Base-by-base conservation (phyloP, 257 asterid species). In the Nicotiana noctiflora region DNA sequence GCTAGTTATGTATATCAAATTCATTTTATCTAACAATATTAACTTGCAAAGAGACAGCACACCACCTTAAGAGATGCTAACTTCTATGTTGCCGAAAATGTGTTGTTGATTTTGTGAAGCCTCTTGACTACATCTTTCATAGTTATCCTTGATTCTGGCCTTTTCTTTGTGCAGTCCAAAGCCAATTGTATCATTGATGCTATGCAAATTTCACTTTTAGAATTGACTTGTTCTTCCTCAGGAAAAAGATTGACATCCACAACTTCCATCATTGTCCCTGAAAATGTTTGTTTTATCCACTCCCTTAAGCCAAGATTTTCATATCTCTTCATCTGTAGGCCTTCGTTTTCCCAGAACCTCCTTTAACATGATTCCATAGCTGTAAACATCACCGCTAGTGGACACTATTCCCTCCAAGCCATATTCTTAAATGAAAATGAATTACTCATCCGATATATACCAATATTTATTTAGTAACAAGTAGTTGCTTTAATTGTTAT, bases 321-420 rank as follows among this genome's bases (percentile, higher is more conserved):
- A 14, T 82, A 82, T 76, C 44, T 70, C 84, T 17, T 34, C 52
- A 18, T 84, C 82, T 6, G 86, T 77, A 5, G 88, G 89, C 60
- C 66, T 84, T 74, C 81, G 84, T 37, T 79, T 63, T 2, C 86
- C 49, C 31, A 78, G 84, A 76, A 86, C 85, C 74, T 86, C 88
- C 29, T 84, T 78, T 59, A 84, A 21, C 83, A 84, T 52, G 29
- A 86, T 82, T 29, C 89, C 88, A 8, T 80, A 86, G 37, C 89
- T 86, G 23, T 80, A 86, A 56, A 84, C 83, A 62, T 84, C 88
- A 2, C 89, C 86, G 1, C 37, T 60, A 10, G 80, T 80, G 9
- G 88, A 86, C 32, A 84, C 86, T 56, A 55, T 84, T 6, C 89
- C 89, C 74, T 82, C 86, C 11, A 74, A 76, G 31, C 86, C 86